Conservation (phyloP, 495 filamentous ascomycete genomes). For the Penicillium psychrofluorescens region DNA sequence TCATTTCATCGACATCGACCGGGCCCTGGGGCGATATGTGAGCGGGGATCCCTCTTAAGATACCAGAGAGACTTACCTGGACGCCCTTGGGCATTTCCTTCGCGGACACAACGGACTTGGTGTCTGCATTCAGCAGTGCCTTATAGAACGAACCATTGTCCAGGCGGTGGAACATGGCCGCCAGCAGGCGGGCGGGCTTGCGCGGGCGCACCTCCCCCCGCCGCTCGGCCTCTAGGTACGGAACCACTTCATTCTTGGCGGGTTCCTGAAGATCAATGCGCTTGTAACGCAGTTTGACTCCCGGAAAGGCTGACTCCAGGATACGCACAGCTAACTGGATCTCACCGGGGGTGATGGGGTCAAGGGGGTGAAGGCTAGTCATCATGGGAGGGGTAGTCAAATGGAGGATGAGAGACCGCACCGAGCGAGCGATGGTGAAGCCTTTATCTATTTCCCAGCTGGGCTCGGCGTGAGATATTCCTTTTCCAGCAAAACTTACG, state of each 20-base stretch:
- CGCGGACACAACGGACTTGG: slow-evolving; percentile 26
- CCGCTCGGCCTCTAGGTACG: slow-evolving; percentile 35
- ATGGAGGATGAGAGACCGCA: background rate
- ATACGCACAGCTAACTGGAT: slow-evolving; percentile 34
- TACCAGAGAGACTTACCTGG: slow-evolving; percentile 15
- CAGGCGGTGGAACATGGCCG: slow-evolving; percentile 32
- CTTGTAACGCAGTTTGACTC: slow-evolving; percentile 34
- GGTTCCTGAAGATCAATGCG: slow-evolving; percentile 39
- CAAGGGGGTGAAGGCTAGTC: slow-evolving; percentile 33
- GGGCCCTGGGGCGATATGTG: slow-evolving; percentile 15
- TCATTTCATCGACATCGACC: slow-evolving; percentile 33
- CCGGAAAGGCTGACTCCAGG: slow-evolving; percentile 31
- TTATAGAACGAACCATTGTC: slow-evolving; percentile 37
- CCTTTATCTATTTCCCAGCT: too few relatives aligned
- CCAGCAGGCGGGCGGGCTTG: slow-evolving; percentile 32
- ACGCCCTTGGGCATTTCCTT: slow-evolving; percentile 35
- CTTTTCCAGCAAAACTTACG: slow-evolving; percentile 17
- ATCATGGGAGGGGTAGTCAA: slow-evolving; percentile 6
- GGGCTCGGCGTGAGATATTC: background rate
- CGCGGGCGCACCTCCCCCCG: slow-evolving; percentile 22
- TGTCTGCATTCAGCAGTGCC: slow-evolving; percentile 35
- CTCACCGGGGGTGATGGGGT: slow-evolving; percentile 35
- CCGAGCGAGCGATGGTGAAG: too few relatives aligned
- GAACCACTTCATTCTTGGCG: slow-evolving; percentile 33
- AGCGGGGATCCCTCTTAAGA: too few relatives aligned